phyloP scores from a whole-genome alignment of 352 stramenopile genomes.

The Globisporangium ultimum region DNA sequence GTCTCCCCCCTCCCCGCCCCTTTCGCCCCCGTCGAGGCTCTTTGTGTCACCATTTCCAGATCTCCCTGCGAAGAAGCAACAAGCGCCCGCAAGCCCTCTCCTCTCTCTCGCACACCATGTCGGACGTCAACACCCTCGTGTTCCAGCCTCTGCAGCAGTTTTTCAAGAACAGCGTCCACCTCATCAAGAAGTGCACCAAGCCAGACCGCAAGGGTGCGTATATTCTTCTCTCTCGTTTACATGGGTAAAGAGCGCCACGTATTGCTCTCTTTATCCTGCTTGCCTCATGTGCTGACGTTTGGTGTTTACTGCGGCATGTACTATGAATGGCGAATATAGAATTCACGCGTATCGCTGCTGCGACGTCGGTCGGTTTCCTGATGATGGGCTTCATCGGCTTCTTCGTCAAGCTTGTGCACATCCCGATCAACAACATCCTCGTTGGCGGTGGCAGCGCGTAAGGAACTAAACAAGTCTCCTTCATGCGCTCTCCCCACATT shows the following conservation, averaged over 20 bases:
- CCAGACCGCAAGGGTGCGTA: conserved; percentile 95
- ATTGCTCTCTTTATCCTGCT: conserved; percentile 5
- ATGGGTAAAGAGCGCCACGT: neutral
- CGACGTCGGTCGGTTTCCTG: conserved; percentile 96
- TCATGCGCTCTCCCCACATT: neutral
- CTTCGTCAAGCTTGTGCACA: conserved; percentile 99
- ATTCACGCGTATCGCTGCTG: conserved; percentile 93
- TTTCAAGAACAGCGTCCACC: conserved; percentile 95
- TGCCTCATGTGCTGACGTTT: neutral
- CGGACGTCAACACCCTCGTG: conserved; percentile 89
- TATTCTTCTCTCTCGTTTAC: neutral
- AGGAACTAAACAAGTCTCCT: conserved; percentile 1
- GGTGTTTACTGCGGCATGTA: neutral
- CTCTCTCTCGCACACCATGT: conserved; percentile 41
- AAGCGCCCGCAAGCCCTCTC: neutral
- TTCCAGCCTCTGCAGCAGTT: conserved; percentile 97
- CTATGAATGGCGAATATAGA: conserved; percentile 54
- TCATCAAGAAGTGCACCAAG: conserved; percentile 99
- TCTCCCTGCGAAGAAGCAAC: conserved; percentile 10
- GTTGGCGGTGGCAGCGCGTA: conserved; percentile 86
- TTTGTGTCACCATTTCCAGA: conserved; percentile 16
- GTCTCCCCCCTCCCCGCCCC: neutral
- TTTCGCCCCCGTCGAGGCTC: neutral
- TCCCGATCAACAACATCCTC: conserved; percentile 99
- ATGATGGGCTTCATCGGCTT: conserved; percentile 99